Evolutionary conservation across 2,329 filamentous ascomycete species (phyloP), one percentile per base, ranked within the genome.

Genomic region (Aspergillus tubingensis): DNA sequence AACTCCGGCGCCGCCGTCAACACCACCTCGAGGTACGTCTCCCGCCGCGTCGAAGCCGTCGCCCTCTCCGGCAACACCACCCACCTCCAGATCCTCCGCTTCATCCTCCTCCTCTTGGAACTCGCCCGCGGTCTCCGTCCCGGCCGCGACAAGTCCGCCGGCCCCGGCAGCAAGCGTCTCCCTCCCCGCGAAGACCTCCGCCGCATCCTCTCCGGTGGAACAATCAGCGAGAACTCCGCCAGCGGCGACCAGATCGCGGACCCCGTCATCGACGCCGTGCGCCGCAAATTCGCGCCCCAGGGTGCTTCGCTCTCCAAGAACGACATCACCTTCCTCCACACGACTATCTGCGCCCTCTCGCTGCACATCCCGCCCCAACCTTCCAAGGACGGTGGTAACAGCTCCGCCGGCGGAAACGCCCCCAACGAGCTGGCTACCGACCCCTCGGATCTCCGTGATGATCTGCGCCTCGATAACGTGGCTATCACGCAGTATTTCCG

Each of bases 271-370:
- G 76, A 77, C 54, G 68, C 74, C 13, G 66, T 80, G 36, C 74
- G 79, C 51, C 72, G 76, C 61, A 75, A 75, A 49, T 80, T 79
- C 69, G 77, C 75, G 2, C 77, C 79, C 0, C 69, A 69, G 41
- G 71, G 74, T 44, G 66, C 70, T 21, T 62, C 68, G 41, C 69
- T 80, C 54, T 72, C 70, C 38, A 74, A 74, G 51, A 72, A 75
- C 58, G 76, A 79, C 57, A 65, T 78, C 51, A 80, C 77, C 1
- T 68, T 80, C 52, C 70, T 81, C 11, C 74, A 78, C 62, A 79
- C 79, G 30, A 79, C 79, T 38, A 78, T 81, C 66, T 80, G 79
- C 62, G 79, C 79, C 0, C 63, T 81, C 21, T 75, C 77, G 7
- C 70, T 81, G 55, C 79, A 80, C 65, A 77, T 81, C 61, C 79